A percentile compares a stretch with the other conserved stretches of the same genome.
Evolutionary conservation across 23 red algal genomes (phyloP).

Genomic region (Gracilaria caudata): DNA sequence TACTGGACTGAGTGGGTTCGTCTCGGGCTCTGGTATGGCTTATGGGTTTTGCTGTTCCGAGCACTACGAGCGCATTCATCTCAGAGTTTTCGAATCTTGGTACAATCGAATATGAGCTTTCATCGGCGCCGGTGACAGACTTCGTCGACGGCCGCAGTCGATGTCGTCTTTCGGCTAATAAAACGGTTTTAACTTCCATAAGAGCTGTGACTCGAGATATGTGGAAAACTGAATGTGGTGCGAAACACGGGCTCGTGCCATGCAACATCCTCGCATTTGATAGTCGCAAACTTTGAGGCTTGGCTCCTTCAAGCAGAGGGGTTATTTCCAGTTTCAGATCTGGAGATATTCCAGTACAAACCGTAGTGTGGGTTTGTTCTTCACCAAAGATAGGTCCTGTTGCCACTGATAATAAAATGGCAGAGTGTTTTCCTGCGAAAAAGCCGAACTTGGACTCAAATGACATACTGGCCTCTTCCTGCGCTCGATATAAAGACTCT

Average conservation of each 20-base stretch:
- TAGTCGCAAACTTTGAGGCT: constrained; percentile 42
- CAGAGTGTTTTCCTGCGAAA: constrained; percentile 56
- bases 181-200: constrained; percentile 53
- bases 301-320: constrained; percentile 56
- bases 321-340: constrained; percentile 54
- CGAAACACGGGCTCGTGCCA: constrained; percentile 30
- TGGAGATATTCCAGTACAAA: constrained; percentile 58
- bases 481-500: constrained; percentile 57
- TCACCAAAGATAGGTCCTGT: constrained; percentile 35
- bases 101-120: background rate
- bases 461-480: constrained; percentile 35
- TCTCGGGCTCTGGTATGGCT: background rate
- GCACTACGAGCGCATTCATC: background rate
- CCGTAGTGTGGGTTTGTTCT: constrained; percentile 56
- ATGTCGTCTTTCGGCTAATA: constrained; percentile 41
- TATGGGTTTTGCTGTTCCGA: background rate
- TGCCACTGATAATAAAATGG: constrained; percentile 49
- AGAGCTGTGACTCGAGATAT: constrained; percentile 42
- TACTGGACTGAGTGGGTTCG: background rate
- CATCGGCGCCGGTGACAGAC: background rate
- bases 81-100: constrained; percentile 3
- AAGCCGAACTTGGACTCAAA: constrained; percentile 63
- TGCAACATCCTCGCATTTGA: constrained; percentile 54
- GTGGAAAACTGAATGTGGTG: constrained; percentile 49
- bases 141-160: background rate